Evolutionary conservation across 2,329 filamentous ascomycete genomes (phyloP).

Genomic region (Alternaria gansuensis): DNA sequence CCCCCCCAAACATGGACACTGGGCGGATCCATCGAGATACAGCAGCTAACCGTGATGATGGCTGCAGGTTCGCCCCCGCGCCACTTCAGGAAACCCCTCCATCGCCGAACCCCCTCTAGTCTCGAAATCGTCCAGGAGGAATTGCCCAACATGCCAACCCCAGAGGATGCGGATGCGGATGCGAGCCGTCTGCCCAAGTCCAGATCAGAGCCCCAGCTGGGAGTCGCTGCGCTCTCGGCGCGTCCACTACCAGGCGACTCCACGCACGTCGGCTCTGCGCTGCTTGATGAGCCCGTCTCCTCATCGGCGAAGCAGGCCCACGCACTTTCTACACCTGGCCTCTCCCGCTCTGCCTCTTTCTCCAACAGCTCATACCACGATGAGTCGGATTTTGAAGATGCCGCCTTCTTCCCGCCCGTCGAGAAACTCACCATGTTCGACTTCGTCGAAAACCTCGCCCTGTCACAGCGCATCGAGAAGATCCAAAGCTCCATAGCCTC

Average conservation of each 20-base stretch:
- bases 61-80: conserved; percentile 44
- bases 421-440: conserved; percentile 93
- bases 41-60: conserved; percentile 42
- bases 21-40: conserved; percentile 12
- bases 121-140: conserved; percentile 46
- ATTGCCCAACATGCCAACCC: conserved; percentile 40
- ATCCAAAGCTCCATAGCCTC: conserved; percentile 82
- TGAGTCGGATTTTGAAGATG: conserved; percentile 77
- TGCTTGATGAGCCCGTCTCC: conserved; percentile 58
- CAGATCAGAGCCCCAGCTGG: conserved; percentile 45
- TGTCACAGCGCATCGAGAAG: conserved; percentile 90
- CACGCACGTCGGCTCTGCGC: conserved; percentile 38
- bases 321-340: conserved; percentile 59
- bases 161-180: conserved; percentile 28
- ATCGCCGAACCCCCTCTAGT: conserved; percentile 43
- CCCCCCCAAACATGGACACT: conserved; percentile 19
- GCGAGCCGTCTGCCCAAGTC: conserved; percentile 31
- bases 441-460: conserved; percentile 88
- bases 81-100: conserved; percentile 31
- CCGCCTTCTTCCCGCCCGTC: conserved; percentile 74
- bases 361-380: conserved; percentile 89
- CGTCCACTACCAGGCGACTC: conserved; percentile 38
- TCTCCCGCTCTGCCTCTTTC: conserved; percentile 82
- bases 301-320: conserved; percentile 52
- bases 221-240: conserved; percentile 37